Base-by-base conservation (phyloP, 2,329 filamentous ascomycete genomes). In the Lachnellula subtilissima region DNA sequence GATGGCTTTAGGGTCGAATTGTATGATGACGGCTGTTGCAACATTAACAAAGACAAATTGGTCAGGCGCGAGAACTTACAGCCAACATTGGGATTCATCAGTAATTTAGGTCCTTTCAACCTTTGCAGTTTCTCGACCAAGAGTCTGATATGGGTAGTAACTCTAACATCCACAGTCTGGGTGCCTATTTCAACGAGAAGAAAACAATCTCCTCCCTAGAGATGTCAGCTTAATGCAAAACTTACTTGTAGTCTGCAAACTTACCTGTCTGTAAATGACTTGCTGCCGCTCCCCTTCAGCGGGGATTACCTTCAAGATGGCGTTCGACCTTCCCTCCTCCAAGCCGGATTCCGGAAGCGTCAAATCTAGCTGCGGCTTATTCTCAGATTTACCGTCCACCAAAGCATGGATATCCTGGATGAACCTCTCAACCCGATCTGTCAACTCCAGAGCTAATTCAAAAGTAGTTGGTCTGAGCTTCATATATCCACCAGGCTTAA, bases 401-500 rank as follows among this genome's bases (percentile, higher is more conserved):
- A 58, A 39, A 4, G 5, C 17, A 19, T 56, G 35, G 6, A 83
- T 64, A 1, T 65, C 64, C 22, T 72, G 64, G 1, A 84, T 63
- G 50, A 79, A 83, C 0, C 58, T 63, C 22, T 80, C 74, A 12
- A 70, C 8, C 70, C 67, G 53, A 69, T 71, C 14, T 76, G 72
- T 22, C 46, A 76, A 67, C 39, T 70, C 69, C 1, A 83, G 65
- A 0, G 82, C 80, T 59, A 78, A 75, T 19, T 78, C 71, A n/a
- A 83, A 69, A 4, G 79, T 77, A 1, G 81, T 75, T 1, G 75
- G 72, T 45, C 72, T 71, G 58, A 80, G 82, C 43, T 73, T 74
- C 43, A 85, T 59, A 2, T 72, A 78, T 62, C 84, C 78, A 4
- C 83, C 83, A 2, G 83, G 77, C 58, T 81, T 82, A 28, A 86